Base-by-base conservation (phyloP, 768 basidiomycete species). In the Boletus rex-veris region DNA sequence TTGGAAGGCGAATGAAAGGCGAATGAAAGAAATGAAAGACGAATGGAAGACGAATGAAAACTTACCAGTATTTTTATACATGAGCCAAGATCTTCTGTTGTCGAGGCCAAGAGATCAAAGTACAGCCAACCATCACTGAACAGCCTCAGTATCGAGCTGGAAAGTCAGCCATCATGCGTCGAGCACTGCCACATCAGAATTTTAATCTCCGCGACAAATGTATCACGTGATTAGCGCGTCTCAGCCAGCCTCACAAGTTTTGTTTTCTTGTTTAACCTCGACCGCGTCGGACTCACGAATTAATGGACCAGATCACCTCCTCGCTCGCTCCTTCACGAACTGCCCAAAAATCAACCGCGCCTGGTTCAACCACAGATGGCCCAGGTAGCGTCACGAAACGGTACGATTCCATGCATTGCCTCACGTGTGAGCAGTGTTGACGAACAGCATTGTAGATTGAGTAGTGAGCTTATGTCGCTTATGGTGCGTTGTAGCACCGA, bases 301-400 rank as follows among this genome's bases (percentile, higher is more conserved):
- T 38, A 45, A 90, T 91, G 89, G 86, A 90, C 65, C 87, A 89
- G 72, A 75, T 88, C 63, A 76, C 76, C 4, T 75, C 84, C 18
- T 82, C 87, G 42, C 78, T 84, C 19, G 84, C 77, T 3, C 80
- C 86, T 39, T 71, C 83, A 41, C 78, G 85, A 63, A 67, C 78
- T 2, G 65, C 82, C 12, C 74, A 75, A 57, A 92, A 92, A 70
- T 73, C 83, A 5, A 73, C 78, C 44, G 74, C 79, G 2, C 56
- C 83, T 7, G 78, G 80, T 7, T 67, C 82, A 5, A 67, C 80
- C 31, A 73, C 76, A 38, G 86, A 85, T 61, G 77, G 75, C 30
- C 80, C 82, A 10, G 88, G 89, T 41, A 91, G 88, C 62, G 90
- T 92, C 45, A 86, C 89, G 31, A 92, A 92, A 80, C 83, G 90